Percentiles rank a stretch among this genome's conserved stretches.
These are phyloP conservation scores for Massariosphaeria phaeospora DNA, from an alignment of 495 filamentous ascomycete genomes.

Conservation along the genomic window DNA sequence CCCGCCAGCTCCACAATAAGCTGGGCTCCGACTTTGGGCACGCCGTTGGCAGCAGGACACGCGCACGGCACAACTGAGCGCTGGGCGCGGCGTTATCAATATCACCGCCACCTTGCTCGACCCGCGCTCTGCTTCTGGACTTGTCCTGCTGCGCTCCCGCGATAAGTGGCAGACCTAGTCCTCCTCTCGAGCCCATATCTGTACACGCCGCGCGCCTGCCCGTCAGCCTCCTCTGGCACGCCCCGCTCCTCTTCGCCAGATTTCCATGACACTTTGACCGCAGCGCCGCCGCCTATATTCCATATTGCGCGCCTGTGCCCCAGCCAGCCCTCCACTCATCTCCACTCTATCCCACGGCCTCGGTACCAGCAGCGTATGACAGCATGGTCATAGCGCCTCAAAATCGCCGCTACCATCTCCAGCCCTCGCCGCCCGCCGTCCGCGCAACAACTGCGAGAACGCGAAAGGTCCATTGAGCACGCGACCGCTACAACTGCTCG, in stretches of 20 bases:
- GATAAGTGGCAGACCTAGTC: too few relatives aligned
- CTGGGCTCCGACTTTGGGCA: too few relatives aligned
- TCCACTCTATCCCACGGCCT: constrained; percentile 23
- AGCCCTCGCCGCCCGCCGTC: not conserved
- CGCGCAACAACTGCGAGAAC: not conserved
- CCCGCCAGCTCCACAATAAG: too few relatives aligned
- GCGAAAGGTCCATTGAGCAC: constrained; percentile 9
- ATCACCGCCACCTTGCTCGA: constrained; percentile 24
- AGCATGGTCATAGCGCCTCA: constrained; percentile 30
- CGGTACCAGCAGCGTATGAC: constrained; percentile 12
- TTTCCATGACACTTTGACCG: not conserved
- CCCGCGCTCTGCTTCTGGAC: constrained; percentile 24
- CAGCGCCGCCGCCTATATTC: not conserved
- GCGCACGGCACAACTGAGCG: too few relatives aligned
- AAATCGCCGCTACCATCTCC: not conserved
- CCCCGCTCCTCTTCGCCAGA: not conserved
- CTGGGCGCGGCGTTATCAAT: constrained; percentile 15
- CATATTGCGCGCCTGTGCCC: constrained; percentile 12
- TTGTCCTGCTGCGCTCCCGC: constrained; percentile 4
- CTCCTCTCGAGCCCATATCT: constrained; percentile 15
- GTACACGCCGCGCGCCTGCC: not conserved
- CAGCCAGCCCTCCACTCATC: constrained; percentile 16
- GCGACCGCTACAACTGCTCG: constrained; percentile 27
- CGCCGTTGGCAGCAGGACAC: too few relatives aligned
- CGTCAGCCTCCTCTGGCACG: constrained; percentile 12